Evolutionary conservation across 805 yeast genomes (phyloP), one percentile per base, ranked within the genome.

Genomic region (Kodamaea laetipori): DNA sequence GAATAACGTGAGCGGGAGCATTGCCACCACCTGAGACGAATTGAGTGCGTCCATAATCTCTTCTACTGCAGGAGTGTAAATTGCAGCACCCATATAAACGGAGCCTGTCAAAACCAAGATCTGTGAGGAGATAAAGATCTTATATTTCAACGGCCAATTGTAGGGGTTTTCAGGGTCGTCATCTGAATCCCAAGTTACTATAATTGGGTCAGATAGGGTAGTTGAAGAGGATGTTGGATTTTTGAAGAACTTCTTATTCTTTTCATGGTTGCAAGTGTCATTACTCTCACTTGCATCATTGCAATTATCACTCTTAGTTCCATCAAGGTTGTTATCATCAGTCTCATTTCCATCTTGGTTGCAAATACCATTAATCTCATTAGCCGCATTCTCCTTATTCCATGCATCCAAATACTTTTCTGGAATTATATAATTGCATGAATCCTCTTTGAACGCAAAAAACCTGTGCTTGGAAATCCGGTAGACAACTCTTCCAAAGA

Each of bases 91-190:
- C 68, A 78, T 74, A 45, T 81, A 80, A 0, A 77, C 76, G 4
- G 80, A 61, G 9, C 72, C 60, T 3, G 83, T 73, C 37, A 78
- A 57, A 28, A 77, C 46, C 6, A 75, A 63, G 9, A 78, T 63
- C 48, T 71, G 65, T 1, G 56, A 5, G 4, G 71, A 56, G 31
- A 76, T 64, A 21, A 74, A 37, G 1, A 57, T 26, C 53, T 76
- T 78, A 38, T 69, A 65, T 24, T 46, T 36, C 0, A 55, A 19
- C 0, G 81, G 66, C 87, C 87, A 82, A 54, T 78, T 79, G 13
- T 61, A 54, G 0, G 88, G 87, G 50, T 76, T 61, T 44, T 75
- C 80, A 1, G 80, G 76, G 53, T 80, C 85, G 41, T 72, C 72
- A 4, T 65, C 72, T 7, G 67, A 67, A 28, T 68, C 70, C 69